phyloP scores from a whole-genome alignment of 1,284 basidiomycete genomes.

The Tilletia indica region DNA sequence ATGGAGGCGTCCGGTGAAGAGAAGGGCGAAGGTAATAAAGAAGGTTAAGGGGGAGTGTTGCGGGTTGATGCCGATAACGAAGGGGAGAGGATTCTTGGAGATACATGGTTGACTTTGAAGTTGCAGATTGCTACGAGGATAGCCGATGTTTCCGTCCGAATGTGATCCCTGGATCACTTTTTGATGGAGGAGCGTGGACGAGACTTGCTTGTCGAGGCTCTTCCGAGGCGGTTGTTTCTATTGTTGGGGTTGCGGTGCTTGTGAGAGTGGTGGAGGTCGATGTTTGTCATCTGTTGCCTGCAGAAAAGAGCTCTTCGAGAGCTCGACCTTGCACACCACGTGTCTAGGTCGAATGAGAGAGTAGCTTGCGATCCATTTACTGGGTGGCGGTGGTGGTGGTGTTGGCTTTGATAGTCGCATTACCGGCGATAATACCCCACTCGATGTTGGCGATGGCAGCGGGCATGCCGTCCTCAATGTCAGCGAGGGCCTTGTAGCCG shows the following conservation, averaged over 20 bases:
- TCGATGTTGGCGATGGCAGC: conserved; percentile 36
- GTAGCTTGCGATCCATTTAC: not conserved
- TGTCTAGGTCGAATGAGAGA: too few relatives aligned
- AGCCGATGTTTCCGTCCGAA: too few relatives aligned
- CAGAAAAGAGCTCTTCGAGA: too few relatives aligned
- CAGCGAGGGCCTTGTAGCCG: conserved; percentile 35
- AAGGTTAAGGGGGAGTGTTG: too few relatives aligned
- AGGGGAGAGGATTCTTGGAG: too few relatives aligned
- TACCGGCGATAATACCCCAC: conserved; percentile 44
- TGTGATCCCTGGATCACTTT: conserved; percentile 10
- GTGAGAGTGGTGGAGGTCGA: not conserved
- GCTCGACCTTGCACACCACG: too few relatives aligned
- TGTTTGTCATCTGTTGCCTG: not conserved
- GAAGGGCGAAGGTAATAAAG: too few relatives aligned
- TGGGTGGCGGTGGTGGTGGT: not conserved
- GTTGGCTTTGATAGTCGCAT: conserved; percentile 31
- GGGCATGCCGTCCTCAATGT: conserved; percentile 30
- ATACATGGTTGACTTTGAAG: not conserved
- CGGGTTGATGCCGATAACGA: too few relatives aligned
- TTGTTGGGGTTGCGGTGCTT: not conserved
- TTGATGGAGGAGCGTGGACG: not conserved
- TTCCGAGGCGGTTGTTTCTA: not conserved
- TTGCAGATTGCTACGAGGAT: not conserved
- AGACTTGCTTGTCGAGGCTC: not conserved
- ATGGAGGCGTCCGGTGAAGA: too few relatives aligned